Percentiles rank a stretch among this genome's conserved stretches.
These are phyloP conservation scores for Fusarium equiseti DNA, from an alignment of 2,329 filamentous ascomycete species.

Conservation along the genomic window DNA sequence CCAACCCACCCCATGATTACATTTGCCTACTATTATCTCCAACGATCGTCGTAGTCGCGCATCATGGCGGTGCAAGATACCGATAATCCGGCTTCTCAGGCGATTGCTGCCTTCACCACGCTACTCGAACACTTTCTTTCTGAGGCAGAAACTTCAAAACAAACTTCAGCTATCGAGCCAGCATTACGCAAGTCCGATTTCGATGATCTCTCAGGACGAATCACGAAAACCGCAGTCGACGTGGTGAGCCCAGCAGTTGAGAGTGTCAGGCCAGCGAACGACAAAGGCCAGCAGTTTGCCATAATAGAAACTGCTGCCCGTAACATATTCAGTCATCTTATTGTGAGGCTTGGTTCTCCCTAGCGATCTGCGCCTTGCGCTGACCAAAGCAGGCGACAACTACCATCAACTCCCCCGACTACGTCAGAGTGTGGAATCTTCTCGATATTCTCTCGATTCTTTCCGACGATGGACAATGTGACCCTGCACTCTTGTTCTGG, in stretches of 20 bases:
- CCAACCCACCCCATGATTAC: constrained; percentile 20
- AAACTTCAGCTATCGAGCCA: constrained; percentile 74
- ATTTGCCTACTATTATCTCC: constrained; percentile 15
- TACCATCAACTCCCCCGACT: constrained; percentile 80
- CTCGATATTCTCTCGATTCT: constrained; percentile 91
- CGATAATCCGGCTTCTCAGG: constrained; percentile 62
- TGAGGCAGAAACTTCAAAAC: constrained; percentile 70
- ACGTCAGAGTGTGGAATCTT: constrained; percentile 91
- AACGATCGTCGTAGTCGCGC: constrained; percentile 30
- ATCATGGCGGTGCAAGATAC: constrained; percentile 64
- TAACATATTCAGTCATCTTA: constrained; percentile 80
- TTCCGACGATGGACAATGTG: constrained; percentile 82
- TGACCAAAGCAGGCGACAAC: constrained; percentile 72
- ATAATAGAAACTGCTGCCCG: constrained; percentile 87
- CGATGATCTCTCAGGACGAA: constrained; percentile 59
- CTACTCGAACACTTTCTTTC: constrained; percentile 69
- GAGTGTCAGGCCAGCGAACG: constrained; percentile 55
- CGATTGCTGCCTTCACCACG: constrained; percentile 64
- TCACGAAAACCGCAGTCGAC: constrained; percentile 54
- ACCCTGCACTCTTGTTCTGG: constrained; percentile 86
- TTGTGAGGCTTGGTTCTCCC: constrained; percentile 67
- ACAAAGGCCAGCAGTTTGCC: constrained; percentile 68
- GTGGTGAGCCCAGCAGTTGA: constrained; percentile 46
- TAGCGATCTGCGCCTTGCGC: constrained; percentile 42
- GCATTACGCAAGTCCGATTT: constrained; percentile 78